A percentile compares a stretch with the other conserved stretches of the same genome.
Conservation (phyloP, 371 early-diverging fungal species). For the Mortierella sp. region DNA sequence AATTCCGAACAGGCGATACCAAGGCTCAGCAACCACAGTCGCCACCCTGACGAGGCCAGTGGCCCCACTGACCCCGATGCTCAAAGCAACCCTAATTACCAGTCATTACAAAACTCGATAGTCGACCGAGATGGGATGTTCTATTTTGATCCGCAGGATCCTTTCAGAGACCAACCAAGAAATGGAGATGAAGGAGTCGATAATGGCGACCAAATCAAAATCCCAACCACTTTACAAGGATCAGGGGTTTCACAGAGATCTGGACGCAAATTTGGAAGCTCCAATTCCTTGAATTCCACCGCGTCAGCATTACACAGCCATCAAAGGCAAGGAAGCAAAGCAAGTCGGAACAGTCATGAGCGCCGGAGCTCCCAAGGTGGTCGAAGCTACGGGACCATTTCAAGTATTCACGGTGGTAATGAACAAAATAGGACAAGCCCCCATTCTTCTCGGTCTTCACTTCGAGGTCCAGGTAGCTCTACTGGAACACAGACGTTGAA, state of each 20-base stretch:
- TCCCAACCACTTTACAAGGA: not conserved
- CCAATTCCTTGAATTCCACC: conserved; percentile 13
- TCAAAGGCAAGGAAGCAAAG: conserved; percentile 13
- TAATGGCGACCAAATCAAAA: not conserved
- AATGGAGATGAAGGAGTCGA: not conserved
- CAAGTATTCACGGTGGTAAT: not conserved
- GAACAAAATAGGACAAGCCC: not conserved
- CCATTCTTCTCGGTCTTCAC: not conserved
- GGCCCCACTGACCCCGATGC: not conserved
- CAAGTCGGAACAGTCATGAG: conserved; percentile 1
- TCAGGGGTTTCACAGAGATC: not conserved
- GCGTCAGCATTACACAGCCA: not conserved
- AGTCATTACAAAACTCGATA: not conserved
- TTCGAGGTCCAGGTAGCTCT: not conserved
- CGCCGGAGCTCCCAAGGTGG: not conserved
- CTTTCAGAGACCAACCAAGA: conserved; percentile 17
- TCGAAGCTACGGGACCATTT: conserved; percentile 2
- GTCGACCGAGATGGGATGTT: conserved; percentile 15
- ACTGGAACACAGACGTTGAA: not conserved
- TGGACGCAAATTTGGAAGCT: conserved; percentile 8
- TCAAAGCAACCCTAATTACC: not conserved
- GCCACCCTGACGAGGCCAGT: conserved; percentile 3
- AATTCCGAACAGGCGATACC: not conserved
- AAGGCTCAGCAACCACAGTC: not conserved
- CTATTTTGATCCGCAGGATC: conserved; percentile 28